Conservation (phyloP, 805 yeast genomes). For the Cyberlindnera meyerae region DNA sequence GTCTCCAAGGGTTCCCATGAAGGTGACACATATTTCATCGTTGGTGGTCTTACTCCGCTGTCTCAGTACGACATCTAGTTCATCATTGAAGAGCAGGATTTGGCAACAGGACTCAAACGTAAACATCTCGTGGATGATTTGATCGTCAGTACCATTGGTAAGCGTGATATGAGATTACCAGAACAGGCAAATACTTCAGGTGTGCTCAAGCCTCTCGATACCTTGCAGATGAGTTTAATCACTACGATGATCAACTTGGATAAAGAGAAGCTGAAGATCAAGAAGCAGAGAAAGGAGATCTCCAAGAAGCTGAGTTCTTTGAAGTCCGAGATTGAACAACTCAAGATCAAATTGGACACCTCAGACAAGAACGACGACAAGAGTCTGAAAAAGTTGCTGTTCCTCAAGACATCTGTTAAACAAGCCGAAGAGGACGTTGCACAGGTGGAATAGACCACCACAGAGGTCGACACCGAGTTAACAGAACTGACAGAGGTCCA, state of each 20-base stretch:
- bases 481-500: slow-evolving; percentile 35
- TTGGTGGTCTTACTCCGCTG: slow-evolving; percentile 59
- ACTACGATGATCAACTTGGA: slow-evolving; percentile 57
- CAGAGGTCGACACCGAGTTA: slow-evolving; percentile 23
- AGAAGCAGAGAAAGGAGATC: slow-evolving; percentile 54
- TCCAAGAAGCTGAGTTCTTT: slow-evolving; percentile 46
- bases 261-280: slow-evolving; percentile 53
- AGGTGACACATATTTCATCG: slow-evolving; percentile 48
- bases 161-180: slow-evolving; percentile 17
- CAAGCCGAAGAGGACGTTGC: slow-evolving; percentile 24
- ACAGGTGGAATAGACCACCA: slow-evolving; percentile 15
- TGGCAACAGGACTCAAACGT: slow-evolving; percentile 22
- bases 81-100: slow-evolving; percentile 30
- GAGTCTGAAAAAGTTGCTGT: slow-evolving; percentile 25
- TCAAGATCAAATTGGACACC: slow-evolving; percentile 42
- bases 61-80: slow-evolving; percentile 58
- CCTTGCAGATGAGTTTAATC: slow-evolving; percentile 59
- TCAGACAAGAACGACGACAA: slow-evolving; percentile 55
- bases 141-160: slow-evolving; percentile 33
- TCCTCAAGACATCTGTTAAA: slow-evolving; percentile 20
- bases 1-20: slow-evolving; percentile 45
- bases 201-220: slow-evolving; percentile 52
- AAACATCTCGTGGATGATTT: slow-evolving; percentile 36
- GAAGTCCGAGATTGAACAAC: slow-evolving; percentile 51
- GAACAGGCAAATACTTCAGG: slow-evolving; percentile 30